Conservation (phyloP, 2,329 filamentous ascomycete species). For the Exserohilum turcica region DNA sequence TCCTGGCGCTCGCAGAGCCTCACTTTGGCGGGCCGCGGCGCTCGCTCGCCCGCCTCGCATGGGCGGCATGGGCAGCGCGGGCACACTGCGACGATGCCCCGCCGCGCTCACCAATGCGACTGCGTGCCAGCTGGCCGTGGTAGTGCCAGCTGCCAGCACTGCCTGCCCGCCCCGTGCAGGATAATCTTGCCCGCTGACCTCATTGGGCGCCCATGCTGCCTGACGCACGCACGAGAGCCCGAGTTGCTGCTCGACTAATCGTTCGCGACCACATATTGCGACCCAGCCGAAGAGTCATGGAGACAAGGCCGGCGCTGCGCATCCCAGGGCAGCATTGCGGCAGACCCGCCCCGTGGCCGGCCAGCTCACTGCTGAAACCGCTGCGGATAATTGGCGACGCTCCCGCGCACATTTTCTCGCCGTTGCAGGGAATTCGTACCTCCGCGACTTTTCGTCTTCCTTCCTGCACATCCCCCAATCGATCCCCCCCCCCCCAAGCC, state of each 20-base stretch:
- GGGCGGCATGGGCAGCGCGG: slow-evolving; percentile 25
- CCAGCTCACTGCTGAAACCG: slow-evolving; percentile 45
- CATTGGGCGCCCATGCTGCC: slow-evolving; percentile 39
- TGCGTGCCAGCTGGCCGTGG: slow-evolving; percentile 39
- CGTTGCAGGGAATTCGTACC: slow-evolving; percentile 42
- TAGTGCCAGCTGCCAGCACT: slow-evolving; percentile 46
- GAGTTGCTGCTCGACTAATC: slow-evolving; percentile 45
- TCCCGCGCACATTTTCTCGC: slow-evolving; percentile 37
- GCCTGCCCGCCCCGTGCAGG: slow-evolving; percentile 37
- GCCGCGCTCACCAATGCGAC: slow-evolving; percentile 37
- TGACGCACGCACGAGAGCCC: slow-evolving; percentile 46
- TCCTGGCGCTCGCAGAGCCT: slow-evolving; percentile 28
- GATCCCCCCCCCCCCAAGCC: slow-evolving; percentile 32
- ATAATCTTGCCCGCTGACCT: slow-evolving; percentile 39
- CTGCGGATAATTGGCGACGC: slow-evolving; percentile 45
- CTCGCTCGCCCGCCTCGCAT: slow-evolving; percentile 25
- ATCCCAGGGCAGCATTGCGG: slow-evolving; percentile 39
- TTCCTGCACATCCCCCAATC: slow-evolving; percentile 34
- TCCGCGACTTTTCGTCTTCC: slow-evolving; percentile 36
- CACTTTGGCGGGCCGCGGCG: slow-evolving; percentile 25
- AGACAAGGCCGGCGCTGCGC: slow-evolving; percentile 40
- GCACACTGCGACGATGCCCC: slow-evolving; percentile 37
- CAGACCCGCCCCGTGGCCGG: slow-evolving; percentile 45
- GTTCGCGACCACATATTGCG: slow-evolving; percentile 45
- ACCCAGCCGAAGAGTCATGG: slow-evolving; percentile 37